Conservation (phyloP, 2,329 filamentous ascomycete genomes). For the Blumeriella jaapii region DNA sequence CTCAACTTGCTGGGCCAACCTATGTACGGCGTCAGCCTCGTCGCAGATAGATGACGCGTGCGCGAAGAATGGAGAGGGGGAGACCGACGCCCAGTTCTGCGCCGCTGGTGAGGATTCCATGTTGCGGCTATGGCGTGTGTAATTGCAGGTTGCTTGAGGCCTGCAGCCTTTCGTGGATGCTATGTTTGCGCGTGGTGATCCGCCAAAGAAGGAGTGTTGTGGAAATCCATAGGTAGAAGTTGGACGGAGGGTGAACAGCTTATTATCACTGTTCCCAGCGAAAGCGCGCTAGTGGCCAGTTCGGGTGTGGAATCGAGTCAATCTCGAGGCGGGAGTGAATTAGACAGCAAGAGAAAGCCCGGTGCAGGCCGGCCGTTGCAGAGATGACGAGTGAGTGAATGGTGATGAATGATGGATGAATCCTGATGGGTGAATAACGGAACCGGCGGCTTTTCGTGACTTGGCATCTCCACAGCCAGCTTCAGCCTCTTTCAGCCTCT, state of each 20-base stretch:
- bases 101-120: slow-evolving; percentile 30
- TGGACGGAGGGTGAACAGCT: slow-evolving; percentile 4
- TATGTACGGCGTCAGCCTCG: slow-evolving; percentile 17
- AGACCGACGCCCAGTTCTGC: slow-evolving; percentile 41
- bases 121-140: slow-evolving; percentile 8
- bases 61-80: not conserved
- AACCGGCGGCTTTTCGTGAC: too few relatives aligned
- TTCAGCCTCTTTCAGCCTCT: too few relatives aligned
- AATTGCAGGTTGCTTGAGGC: slow-evolving; percentile 27
- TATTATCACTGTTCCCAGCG: slow-evolving; percentile 5
- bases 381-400: not conserved
- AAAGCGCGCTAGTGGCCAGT: slow-evolving; percentile 7
- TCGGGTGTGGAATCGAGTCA: slow-evolving; percentile 1
- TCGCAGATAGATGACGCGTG: slow-evolving; percentile 1
- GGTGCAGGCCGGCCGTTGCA: not conserved
- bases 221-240: slow-evolving; percentile 22
- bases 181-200: slow-evolving; percentile 41
- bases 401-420: too few relatives aligned
- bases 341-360: slow-evolving; percentile 1
- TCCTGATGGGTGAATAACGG: too few relatives aligned
- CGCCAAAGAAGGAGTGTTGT: slow-evolving; percentile 19
- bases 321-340: too few relatives aligned
- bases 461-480: too few relatives aligned
- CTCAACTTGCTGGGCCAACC: slow-evolving; percentile 35
- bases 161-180: slow-evolving; percentile 40